These are phyloP conservation scores for Kwoniella shivajii DNA, from an alignment of 1,284 basidiomycete species.

Conservation along the genomic window DNA sequence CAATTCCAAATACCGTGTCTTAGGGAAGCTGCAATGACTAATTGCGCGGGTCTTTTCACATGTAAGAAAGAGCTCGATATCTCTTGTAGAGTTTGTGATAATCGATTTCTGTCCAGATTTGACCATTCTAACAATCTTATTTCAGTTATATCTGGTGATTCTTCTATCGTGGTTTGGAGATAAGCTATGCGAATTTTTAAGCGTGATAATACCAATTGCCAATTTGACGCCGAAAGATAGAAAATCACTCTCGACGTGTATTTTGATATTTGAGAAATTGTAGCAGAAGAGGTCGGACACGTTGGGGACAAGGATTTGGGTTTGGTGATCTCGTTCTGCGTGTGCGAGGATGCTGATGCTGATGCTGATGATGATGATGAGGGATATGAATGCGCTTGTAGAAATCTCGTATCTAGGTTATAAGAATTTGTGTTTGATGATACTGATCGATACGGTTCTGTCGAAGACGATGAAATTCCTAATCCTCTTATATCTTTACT, in stretches of 20 bases:
- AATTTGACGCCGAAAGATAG: slow-evolving; percentile 87
- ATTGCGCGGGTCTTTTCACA: slow-evolving; percentile 74
- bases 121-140: slow-evolving; percentile 55
- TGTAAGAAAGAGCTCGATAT: slow-evolving; percentile 80
- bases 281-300: slow-evolving; percentile 28
- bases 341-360: background rate
- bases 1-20: slow-evolving; percentile 88
- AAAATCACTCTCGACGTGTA: slow-evolving; percentile 74
- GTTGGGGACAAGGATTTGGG: slow-evolving; percentile 9
- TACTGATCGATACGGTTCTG: slow-evolving; percentile 14
- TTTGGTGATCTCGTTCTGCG: slow-evolving; percentile 6
- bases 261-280: slow-evolving; percentile 50
- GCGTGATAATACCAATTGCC: slow-evolving; percentile 74
- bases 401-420: slow-evolving; percentile 31
- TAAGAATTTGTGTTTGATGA: slow-evolving; percentile 20
- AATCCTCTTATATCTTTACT: slow-evolving; percentile 28
- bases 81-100: slow-evolving; percentile 59
- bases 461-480: slow-evolving; percentile 27
- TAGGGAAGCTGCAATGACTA: slow-evolving; percentile 71
- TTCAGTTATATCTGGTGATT: slow-evolving; percentile 59
- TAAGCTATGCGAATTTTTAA: slow-evolving; percentile 68
- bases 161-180: slow-evolving; percentile 53
- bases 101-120: slow-evolving; percentile 51
- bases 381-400: slow-evolving; percentile 40
- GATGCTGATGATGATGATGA: slow-evolving; percentile 14